A percentile compares a stretch with the other conserved stretches of the same genome.
Conservation (phyloP, 2,329 filamentous ascomycete species). For the Pestalotiopsis sp. region DNA sequence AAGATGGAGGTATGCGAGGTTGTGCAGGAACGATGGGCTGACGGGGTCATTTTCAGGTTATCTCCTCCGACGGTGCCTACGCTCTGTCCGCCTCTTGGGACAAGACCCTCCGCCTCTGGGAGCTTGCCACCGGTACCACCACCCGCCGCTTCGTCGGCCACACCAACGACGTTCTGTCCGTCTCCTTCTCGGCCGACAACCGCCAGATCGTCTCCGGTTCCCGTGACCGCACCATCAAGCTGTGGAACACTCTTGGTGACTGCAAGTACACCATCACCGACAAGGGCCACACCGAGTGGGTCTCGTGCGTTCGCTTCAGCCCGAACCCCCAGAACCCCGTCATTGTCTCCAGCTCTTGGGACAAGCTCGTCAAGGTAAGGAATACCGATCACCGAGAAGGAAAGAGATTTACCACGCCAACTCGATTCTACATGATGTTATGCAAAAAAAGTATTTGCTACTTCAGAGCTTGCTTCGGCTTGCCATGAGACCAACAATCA, state of each 20-base stretch:
- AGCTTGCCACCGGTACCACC: constrained; percentile 95
- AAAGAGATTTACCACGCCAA: not conserved
- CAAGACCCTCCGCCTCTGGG: constrained; percentile 99
- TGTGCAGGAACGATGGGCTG: constrained; percentile 24
- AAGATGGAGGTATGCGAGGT: constrained; percentile 12
- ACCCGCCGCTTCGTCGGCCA: constrained; percentile 98
- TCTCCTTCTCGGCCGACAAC: constrained; percentile 99
- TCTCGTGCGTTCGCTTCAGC: constrained; percentile 98
- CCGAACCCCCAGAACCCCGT: constrained; percentile 99
- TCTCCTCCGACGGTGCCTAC: constrained; percentile 99
- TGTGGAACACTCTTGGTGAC: constrained; percentile 99
- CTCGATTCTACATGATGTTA: constrained; percentile 78
- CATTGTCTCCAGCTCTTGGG: constrained; percentile 98
- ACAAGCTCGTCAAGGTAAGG: constrained; percentile 98
- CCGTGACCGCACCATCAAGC: constrained; percentile 98
- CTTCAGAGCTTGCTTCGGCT: constrained; percentile 88
- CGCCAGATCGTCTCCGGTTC: constrained; percentile 99
- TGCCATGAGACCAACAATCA: constrained; percentile 98
- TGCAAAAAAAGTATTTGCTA: constrained; percentile 99
- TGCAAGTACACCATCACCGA: constrained; percentile 99
- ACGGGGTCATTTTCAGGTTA: constrained; percentile 66
- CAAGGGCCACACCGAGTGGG: constrained; percentile 99
- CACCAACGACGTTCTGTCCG: constrained; percentile 99
- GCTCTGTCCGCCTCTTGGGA: constrained; percentile 99
- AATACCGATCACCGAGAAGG: constrained; percentile 11